These are phyloP conservation scores for Pharnaceum exiguum DNA, from an alignment of 148 eudicot species.

Conservation along the genomic window DNA sequence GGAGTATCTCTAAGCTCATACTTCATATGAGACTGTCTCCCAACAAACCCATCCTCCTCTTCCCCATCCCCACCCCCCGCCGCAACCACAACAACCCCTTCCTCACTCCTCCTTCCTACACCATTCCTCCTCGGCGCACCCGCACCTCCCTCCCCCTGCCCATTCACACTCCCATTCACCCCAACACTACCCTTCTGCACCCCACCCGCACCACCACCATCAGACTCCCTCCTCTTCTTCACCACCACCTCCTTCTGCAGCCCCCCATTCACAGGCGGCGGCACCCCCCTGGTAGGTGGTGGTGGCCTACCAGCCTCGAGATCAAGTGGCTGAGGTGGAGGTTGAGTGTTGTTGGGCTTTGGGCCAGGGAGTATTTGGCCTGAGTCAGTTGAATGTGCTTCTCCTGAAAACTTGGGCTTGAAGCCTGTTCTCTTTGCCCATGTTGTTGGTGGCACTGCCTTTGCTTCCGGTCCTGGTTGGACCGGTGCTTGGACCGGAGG, in stretches of 20 bases:
- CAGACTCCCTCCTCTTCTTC: constrained; percentile 56
- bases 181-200: constrained; percentile 23
- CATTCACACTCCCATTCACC: constrained; percentile 25
- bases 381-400: constrained; percentile 56
- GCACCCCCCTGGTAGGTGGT: not conserved
- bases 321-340: constrained; percentile 38
- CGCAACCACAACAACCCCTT: constrained; percentile 39
- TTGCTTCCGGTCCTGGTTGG: constrained; percentile 57
- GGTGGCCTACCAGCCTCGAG: constrained; percentile 52
- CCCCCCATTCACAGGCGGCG: constrained; percentile 24
- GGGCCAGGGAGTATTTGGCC: constrained; percentile 45
- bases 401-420: constrained; percentile 87
- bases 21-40: constrained; percentile 77
- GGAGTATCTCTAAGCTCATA: constrained; percentile 95
- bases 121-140: constrained; percentile 24
- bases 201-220: constrained; percentile 26
- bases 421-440: constrained; percentile 92
- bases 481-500: too few relatives aligned
- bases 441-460: constrained; percentile 65
- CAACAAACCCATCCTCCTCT: constrained; percentile 62
- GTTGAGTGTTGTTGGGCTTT: too few relatives aligned
- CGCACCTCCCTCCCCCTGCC: constrained; percentile 17
- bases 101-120: constrained; percentile 52
- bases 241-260: constrained; percentile 33
- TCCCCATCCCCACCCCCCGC: constrained; percentile 44